A percentile compares a stretch with the other conserved stretches of the same genome.
phyloP scores from a whole-genome alignment of 139 green algal genomes.

The Picochlorum sp. region DNA sequence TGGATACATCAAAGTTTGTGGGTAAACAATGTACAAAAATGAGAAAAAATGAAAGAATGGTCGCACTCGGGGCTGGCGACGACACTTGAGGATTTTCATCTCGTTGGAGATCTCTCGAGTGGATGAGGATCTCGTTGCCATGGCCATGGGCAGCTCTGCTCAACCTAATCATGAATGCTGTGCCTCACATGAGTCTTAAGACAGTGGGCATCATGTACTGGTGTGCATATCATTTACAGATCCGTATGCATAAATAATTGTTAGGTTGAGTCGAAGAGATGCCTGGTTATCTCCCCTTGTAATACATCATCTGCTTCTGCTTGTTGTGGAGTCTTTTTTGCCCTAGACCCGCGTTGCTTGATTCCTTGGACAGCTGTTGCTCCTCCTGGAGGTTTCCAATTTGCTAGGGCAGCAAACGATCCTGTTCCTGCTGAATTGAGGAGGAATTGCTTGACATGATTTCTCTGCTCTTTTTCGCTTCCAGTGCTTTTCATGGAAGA shows the following conservation, averaged over 20 bases:
- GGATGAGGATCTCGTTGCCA: too few species aligned
- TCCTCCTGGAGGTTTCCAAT: constrained; percentile 36
- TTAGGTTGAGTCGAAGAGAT: constrained; percentile 18
- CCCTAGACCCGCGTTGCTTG: neutral
- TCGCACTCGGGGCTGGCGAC: too few species aligned
- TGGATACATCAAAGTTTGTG: too few species aligned
- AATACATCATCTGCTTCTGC: constrained; percentile 3
- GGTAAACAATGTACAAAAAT: too few species aligned
- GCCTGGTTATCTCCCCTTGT: constrained; percentile 14
- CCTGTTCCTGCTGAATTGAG: constrained; percentile 34
- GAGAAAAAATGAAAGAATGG: too few species aligned
- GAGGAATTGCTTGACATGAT: constrained; percentile 16
- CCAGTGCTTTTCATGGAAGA: constrained; percentile 4
- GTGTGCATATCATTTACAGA: too few species aligned
- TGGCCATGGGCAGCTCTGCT: too few species aligned
- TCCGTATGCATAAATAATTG: neutral
- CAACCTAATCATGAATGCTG: too few species aligned
- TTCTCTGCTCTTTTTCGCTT: constrained; percentile 62
- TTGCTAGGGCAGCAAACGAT: constrained; percentile 25
- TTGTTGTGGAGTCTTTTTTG: neutral
- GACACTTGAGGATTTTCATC: too few species aligned
- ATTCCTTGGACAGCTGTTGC: constrained; percentile 19
- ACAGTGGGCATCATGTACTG: too few species aligned
- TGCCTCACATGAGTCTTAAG: too few species aligned
- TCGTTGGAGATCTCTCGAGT: too few species aligned